Evolutionary conservation across 2,329 filamentous ascomycete genomes (phyloP).

Genomic region (Alternaria gansuensis): DNA sequence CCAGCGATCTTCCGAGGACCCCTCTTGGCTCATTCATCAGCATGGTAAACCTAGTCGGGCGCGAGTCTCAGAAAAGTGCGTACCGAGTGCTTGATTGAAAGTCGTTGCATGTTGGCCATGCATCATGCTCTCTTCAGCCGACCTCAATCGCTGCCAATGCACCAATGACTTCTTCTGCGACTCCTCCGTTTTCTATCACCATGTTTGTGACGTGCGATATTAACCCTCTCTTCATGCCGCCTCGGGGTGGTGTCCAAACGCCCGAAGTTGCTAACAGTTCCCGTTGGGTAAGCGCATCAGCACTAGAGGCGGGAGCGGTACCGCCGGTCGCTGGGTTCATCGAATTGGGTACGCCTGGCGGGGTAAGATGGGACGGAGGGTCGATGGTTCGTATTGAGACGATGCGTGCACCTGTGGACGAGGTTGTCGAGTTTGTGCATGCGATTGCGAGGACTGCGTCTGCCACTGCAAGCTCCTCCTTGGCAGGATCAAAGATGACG

Average conservation of each 20-base stretch:
- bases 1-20: neutral
- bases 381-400: slow-evolving; percentile 61
- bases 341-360: slow-evolving; percentile 59
- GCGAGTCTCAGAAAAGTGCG: slow-evolving; percentile 6
- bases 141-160: slow-evolving; percentile 78
- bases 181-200: slow-evolving; percentile 78
- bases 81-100: slow-evolving; percentile 3
- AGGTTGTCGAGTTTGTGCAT: slow-evolving; percentile 59
- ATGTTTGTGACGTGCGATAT: slow-evolving; percentile 78
- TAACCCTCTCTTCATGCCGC: slow-evolving; percentile 79
- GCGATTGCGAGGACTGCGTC: slow-evolving; percentile 89
- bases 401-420: slow-evolving; percentile 45
- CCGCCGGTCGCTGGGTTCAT: slow-evolving; percentile 58
- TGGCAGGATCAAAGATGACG: slow-evolving; percentile 90
- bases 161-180: slow-evolving; percentile 85
- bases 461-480: slow-evolving; percentile 91
- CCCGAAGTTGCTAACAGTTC: slow-evolving; percentile 68
- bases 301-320: slow-evolving; percentile 48
- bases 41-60: neutral
- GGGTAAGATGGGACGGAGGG: slow-evolving; percentile 59
- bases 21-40: slow-evolving; percentile 4
- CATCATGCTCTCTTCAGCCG: slow-evolving; percentile 34
- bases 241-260: slow-evolving; percentile 86
- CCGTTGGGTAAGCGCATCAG: slow-evolving; percentile 57
- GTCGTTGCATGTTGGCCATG: slow-evolving; percentile 7